Evolutionary conservation across 108 stramenopile species (phyloP).

Genomic region (Nitzschia inconspicua): DNA sequence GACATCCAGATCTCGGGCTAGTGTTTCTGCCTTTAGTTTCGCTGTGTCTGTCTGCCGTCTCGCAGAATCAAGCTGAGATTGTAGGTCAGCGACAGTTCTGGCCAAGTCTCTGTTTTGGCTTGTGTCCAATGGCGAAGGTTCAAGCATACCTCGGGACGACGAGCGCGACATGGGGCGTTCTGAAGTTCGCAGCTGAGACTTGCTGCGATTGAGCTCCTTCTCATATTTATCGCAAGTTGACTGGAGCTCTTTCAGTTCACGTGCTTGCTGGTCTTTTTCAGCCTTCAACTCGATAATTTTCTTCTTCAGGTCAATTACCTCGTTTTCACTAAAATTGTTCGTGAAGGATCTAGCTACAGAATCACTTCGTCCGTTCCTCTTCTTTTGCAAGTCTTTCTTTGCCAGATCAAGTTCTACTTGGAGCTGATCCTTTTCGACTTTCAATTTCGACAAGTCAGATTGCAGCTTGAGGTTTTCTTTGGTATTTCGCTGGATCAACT

Average conservation of each 20-base stretch:
- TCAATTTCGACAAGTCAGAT: constrained; percentile 6
- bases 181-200: too few species aligned
- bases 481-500: constrained; percentile 25
- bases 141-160: too few species aligned
- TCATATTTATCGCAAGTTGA: too few species aligned
- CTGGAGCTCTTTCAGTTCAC: too few species aligned
- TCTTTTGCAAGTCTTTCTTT: constrained; percentile 32
- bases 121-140: too few species aligned
- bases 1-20: constrained; percentile 29
- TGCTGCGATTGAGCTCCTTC: too few species aligned
- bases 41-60: constrained; percentile 19
- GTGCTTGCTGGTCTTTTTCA: constrained; percentile 18
- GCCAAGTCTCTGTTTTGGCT: constrained; percentile 25
- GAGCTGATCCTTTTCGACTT: constrained; percentile 22
- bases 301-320: constrained; percentile 4
- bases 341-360: too few species aligned
- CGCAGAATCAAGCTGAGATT: constrained; percentile 28
- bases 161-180: too few species aligned
- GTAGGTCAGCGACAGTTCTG: constrained; percentile 18
- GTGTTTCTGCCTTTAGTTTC: constrained; percentile 27
- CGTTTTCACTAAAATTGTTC: too few species aligned
- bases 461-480: constrained; percentile 15
- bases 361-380: constrained; percentile 38
- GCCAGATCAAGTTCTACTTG: constrained; percentile 16
- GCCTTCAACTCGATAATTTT: constrained; percentile 3